A percentile compares a stretch with the other conserved stretches of the same genome.
These are phyloP conservation scores for slime mould (Dictyostelium discoideum) DNA, from an alignment of 78 protist species.

Conservation along the genomic window dicty_2.7 NC_007088.5:4895501-4896000, in stretches of 20 bases:
- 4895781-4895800: too few species aligned
- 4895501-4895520: neutral
- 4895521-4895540: too few species aligned
- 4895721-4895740: conserved; percentile 14
- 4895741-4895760: too few species aligned
- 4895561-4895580: neutral
- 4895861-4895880: neutral
- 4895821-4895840: neutral
- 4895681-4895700: conserved; percentile 6
- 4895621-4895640: conserved; percentile 66
- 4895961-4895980: neutral
- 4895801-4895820: too few species aligned
- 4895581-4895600: conserved; percentile 24
- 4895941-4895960: too few species aligned
- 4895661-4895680: neutral
- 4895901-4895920: neutral
- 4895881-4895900: conserved; percentile 23
- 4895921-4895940: neutral
- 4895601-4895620: conserved; percentile 37
- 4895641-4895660: conserved; percentile 48
- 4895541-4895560: conserved; percentile 15
- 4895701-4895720: conserved; percentile 46
- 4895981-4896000: neutral
- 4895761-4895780: too few species aligned
- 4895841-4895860: conserved; percentile 22